These are phyloP conservation scores for Sarcocystis neurona DNA, from an alignment of 169 alveolate genomes.

Conservation along the genomic window DNA sequence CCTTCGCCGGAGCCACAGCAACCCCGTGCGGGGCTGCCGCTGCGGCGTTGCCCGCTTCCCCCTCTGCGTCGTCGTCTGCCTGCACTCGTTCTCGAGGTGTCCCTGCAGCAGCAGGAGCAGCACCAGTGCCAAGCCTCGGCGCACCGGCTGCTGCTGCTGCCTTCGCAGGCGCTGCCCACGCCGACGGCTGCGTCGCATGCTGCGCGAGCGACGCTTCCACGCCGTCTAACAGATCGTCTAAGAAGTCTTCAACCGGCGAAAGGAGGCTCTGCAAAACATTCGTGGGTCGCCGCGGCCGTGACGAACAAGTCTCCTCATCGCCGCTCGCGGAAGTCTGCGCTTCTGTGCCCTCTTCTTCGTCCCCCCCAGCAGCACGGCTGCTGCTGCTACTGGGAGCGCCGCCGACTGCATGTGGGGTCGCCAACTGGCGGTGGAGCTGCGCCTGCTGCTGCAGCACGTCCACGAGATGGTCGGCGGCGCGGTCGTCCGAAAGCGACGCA, in stretches of 20 bases:
- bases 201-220: conserved; percentile 37
- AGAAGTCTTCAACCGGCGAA: conserved; percentile 19
- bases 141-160: neutral
- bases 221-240: conserved; percentile 60
- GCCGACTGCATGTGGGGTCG: neutral
- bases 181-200: conserved; percentile 34
- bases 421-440: neutral
- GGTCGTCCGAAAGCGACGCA: neutral
- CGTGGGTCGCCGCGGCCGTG: no score
- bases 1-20: neutral
- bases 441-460: conserved; percentile 28
- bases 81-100: neutral
- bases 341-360: conserved; percentile 38
- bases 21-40: neutral
- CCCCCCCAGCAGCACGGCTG: conserved; percentile 4
- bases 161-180: neutral
- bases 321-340: no score
- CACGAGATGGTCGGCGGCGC: neutral
- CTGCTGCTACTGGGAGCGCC: conserved; percentile 18
- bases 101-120: neutral
- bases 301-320: no score
- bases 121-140: neutral
- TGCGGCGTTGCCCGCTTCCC: neutral
- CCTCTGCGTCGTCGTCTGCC: neutral
- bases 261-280: conserved; percentile 31